These are phyloP conservation scores for Penicillium crystallinum DNA, from an alignment of 495 filamentous ascomycete species.

Conservation along the genomic window DNA sequence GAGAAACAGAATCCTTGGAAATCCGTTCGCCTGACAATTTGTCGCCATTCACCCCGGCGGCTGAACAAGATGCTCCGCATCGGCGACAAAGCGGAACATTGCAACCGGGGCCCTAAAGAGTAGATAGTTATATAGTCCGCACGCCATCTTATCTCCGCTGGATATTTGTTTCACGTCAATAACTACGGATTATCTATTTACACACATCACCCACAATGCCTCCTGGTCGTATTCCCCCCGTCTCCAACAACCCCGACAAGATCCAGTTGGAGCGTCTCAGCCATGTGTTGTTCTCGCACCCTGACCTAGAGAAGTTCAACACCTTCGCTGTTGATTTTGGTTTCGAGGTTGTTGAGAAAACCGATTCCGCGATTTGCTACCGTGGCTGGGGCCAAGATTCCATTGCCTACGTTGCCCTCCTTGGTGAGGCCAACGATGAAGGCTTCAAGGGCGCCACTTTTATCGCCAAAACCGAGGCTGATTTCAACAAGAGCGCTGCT, in stretches of 20 bases:
- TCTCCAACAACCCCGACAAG: background rate
- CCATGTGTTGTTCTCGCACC: background rate
- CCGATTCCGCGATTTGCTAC: background rate
- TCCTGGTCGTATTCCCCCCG: background rate
- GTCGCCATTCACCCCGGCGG: background rate
- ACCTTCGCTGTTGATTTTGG: background rate
- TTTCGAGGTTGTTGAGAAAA: background rate
- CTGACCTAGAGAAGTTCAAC: background rate
- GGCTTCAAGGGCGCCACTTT: background rate
- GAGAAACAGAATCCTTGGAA: no score
- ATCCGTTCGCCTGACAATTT: background rate
- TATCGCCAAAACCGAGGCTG: background rate
- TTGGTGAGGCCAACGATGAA: background rate
- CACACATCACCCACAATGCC: background rate
- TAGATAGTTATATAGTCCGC: background rate
- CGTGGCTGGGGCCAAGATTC: background rate
- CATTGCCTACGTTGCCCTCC: background rate
- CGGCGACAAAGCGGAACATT: background rate
- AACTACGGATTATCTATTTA: no score
- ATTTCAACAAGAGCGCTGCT: background rate
- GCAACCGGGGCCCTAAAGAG: background rate
- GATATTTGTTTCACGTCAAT: no score
- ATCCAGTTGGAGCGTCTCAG: background rate
- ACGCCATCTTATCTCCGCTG: no score
- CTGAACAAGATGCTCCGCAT: background rate